Evolutionary conservation across 805 yeast species (phyloP).

Genomic region (Lipomyces lipofer): DNA sequence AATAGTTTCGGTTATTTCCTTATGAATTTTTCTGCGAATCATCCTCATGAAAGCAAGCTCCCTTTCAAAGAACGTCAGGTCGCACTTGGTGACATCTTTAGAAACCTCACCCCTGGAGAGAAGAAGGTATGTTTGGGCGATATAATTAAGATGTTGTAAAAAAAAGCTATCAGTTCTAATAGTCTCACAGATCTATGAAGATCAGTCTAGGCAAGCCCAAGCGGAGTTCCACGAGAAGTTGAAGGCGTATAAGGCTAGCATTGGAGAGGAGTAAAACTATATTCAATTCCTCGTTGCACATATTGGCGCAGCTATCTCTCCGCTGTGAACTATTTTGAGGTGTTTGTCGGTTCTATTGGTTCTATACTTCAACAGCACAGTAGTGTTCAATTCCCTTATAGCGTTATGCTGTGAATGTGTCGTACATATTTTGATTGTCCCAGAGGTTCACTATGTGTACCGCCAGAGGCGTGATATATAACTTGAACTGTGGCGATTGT

Average conservation of each 20-base stretch:
- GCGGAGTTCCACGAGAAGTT: conserved; percentile 1
- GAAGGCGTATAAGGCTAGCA: conserved; percentile 1
- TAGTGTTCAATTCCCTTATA: background rate
- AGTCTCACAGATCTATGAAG: conserved; percentile 2
- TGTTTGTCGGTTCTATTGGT: too few species aligned
- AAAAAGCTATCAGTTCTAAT: too few species aligned
- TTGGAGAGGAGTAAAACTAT: background rate
- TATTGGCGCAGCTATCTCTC: too few species aligned
- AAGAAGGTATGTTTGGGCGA: conserved; percentile 3
- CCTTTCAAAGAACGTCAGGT: conserved; percentile 3
- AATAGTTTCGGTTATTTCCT: conserved; percentile 6
- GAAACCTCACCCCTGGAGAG: background rate
- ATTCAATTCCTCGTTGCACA: too few species aligned
- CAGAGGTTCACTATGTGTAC: too few species aligned
- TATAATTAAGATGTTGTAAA: background rate
- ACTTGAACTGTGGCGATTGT: too few species aligned
- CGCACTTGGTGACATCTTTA: background rate
- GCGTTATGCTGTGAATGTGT: background rate
- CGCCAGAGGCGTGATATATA: too few species aligned
- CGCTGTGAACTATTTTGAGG: too few species aligned
- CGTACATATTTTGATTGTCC: too few species aligned
- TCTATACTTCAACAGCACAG: too few species aligned
- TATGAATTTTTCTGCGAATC: background rate
- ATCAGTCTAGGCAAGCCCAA: background rate
- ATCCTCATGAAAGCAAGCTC: conserved; percentile 1